Conservation (phyloP, 2,329 filamentous ascomycete species). For the Aspergillus tanneri region DNA sequence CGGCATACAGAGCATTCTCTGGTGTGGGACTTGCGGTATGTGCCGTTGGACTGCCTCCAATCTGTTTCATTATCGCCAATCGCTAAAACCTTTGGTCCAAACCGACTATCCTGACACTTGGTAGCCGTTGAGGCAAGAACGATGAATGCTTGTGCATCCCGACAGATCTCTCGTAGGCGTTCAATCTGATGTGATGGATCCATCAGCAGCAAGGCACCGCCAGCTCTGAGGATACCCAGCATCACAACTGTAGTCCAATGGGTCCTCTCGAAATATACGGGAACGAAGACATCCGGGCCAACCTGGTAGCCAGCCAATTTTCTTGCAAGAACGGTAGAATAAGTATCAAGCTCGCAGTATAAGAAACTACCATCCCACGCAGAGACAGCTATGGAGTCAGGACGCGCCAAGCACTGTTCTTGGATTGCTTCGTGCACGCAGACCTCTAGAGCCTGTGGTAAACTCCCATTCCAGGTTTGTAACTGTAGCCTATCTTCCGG, state of each 20-base stretch:
- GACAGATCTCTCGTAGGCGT: constrained; percentile 15
- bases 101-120: not conserved
- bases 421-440: constrained; percentile 28
- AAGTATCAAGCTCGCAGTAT: constrained; percentile 12
- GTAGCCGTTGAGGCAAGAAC: constrained; percentile 12
- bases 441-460: not conserved
- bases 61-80: not conserved
- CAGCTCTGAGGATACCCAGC: constrained; percentile 12
- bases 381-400: constrained; percentile 15
- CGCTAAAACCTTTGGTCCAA: not conserved
- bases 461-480: not conserved
- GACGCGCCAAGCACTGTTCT: constrained; percentile 37
- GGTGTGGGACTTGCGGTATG: not conserved
- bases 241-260: constrained; percentile 7
- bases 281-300: constrained; percentile 15
- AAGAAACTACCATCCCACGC: constrained; percentile 17
- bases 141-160: not conserved
- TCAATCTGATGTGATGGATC: constrained; percentile 10
- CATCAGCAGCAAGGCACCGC: constrained; percentile 12
- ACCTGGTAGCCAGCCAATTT: constrained; percentile 26
- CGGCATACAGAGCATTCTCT: constrained; percentile 43
- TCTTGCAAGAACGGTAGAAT: constrained; percentile 23
- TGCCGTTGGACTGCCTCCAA: not conserved
- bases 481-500: not conserved
- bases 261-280: constrained; percentile 8